These are phyloP conservation scores for Suhomyces panamericanus DNA, from an alignment of 1,139 yeast genomes.

Conservation along the genomic window DNA sequence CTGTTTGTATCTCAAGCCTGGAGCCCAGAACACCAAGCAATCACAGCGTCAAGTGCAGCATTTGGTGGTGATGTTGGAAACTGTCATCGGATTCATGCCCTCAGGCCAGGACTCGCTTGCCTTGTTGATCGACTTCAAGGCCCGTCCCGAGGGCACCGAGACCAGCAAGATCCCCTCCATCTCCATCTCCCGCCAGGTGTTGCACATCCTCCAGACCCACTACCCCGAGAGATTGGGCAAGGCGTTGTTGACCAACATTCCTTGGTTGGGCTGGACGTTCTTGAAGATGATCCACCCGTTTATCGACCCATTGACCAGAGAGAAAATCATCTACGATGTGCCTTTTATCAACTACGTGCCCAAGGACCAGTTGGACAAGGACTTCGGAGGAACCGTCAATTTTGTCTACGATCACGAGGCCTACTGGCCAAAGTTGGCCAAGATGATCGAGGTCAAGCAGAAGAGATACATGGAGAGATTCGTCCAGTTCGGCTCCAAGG, in stretches of 20 bases:
- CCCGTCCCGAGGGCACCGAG: conserved; percentile 47
- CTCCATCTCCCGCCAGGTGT: conserved; percentile 75
- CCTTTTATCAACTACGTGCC: conserved; percentile 86
- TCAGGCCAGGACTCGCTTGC: conserved; percentile 52
- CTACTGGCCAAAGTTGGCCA: conserved; percentile 76
- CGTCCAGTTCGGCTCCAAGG: conserved; percentile 59
- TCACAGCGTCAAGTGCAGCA: conserved; percentile 48
- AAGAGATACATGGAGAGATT: conserved; percentile 61
- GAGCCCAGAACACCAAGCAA: conserved; percentile 50
- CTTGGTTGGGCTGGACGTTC: conserved; percentile 90
- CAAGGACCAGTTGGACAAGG: conserved; percentile 72
- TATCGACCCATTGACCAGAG: conserved; percentile 91
- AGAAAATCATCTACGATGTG: conserved; percentile 85
- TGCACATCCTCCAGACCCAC: conserved; percentile 87
- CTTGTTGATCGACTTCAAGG: conserved; percentile 47
- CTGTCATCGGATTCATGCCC: conserved; percentile 51
- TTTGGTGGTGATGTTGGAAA: conserved; percentile 50
- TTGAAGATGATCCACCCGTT: conserved; percentile 88
- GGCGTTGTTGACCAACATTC: conserved; percentile 87
- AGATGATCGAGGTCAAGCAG: conserved; percentile 58
- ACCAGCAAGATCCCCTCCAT: conserved; percentile 80
- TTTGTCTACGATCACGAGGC: conserved; percentile 77
- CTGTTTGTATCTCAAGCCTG: conserved; percentile 49
- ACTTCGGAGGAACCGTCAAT: conserved; percentile 80
- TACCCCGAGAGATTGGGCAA: conserved; percentile 94